These are phyloP conservation scores for Chimonanthus salicifolius DNA, from an alignment of 164 flowering plant species.

Conservation along the genomic window DNA sequence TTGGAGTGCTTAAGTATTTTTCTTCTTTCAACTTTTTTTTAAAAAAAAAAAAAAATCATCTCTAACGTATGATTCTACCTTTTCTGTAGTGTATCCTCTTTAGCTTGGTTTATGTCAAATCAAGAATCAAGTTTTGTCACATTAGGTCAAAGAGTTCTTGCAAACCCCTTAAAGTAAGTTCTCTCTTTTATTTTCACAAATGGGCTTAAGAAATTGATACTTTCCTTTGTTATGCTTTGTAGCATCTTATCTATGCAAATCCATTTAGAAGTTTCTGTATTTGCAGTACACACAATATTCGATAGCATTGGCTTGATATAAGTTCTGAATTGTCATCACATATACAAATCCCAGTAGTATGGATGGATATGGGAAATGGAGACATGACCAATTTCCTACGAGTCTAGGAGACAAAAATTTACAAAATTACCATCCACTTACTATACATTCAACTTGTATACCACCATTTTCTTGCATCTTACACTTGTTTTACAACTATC, in stretches of 20 bases:
- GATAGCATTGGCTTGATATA: neutral
- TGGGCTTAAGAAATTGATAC: neutral
- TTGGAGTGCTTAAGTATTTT: neutral
- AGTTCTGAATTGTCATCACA: no score
- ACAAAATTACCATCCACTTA: no score
- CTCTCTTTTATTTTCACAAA: neutral
- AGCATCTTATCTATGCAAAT: neutral
- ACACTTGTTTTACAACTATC: no score
- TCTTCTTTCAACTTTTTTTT: neutral
- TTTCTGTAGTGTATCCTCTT: slow-evolving; percentile 81
- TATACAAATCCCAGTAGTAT: no score
- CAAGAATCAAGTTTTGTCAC: slow-evolving; percentile 98
- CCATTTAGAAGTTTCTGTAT: neutral
- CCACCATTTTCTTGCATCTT: no score
- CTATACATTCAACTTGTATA: no score
- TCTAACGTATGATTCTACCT: slow-evolving; percentile 11
- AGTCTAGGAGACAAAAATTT: no score
- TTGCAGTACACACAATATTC: neutral
- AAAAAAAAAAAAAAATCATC: neutral
- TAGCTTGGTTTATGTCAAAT: slow-evolving; percentile 99
- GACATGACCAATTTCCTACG: no score
- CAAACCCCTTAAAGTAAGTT: slow-evolving; percentile 87
- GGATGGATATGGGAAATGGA: no score
- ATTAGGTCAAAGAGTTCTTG: slow-evolving; percentile 95
- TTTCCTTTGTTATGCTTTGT: neutral